phyloP scores from a whole-genome alignment of 495 filamentous ascomycete species.

The Staphylotrichum longicolle region DNA sequence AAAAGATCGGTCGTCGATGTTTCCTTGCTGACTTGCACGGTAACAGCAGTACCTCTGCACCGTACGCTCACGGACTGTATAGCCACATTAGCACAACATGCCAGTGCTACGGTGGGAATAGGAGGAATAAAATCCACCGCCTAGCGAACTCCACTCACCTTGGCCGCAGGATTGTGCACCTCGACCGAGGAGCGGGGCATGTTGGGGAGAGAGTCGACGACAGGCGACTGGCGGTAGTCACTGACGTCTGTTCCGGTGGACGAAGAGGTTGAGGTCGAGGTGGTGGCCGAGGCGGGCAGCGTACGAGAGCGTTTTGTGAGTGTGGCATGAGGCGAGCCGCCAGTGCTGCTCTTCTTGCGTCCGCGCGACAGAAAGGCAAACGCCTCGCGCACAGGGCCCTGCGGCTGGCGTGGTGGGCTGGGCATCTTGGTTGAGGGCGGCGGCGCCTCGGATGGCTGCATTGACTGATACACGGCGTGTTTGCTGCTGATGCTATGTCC shows the following conservation, averaged over 20 bases:
- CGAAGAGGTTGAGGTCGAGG: constrained; percentile 19
- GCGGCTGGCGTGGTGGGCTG: constrained; percentile 29
- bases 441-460: constrained; percentile 35
- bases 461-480: constrained; percentile 26
- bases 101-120: constrained; percentile 22
- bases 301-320: constrained; percentile 17
- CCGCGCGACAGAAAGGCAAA: constrained; percentile 39
- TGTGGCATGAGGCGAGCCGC: constrained; percentile 18
- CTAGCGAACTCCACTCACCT: constrained; percentile 47
- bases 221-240: constrained; percentile 20
- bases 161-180: constrained; percentile 81
- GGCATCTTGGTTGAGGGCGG: constrained; percentile 23
- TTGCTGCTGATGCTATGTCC: constrained; percentile 40
- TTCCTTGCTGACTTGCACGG: constrained; percentile 64
- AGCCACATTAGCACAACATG: constrained; percentile 43
- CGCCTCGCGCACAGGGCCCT: constrained; percentile 41
- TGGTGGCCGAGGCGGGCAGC: constrained; percentile 26
- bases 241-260: not conserved
- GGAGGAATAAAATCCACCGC: constrained; percentile 12
- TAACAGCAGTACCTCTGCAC: constrained; percentile 59
- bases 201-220: constrained; percentile 3
- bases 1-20: constrained; percentile 76
- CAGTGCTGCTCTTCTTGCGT: constrained; percentile 27
- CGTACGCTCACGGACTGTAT: constrained; percentile 48
- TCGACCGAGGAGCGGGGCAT: constrained; percentile 29